phyloP scores from a whole-genome alignment of 805 yeast species.

The Candida pini region DNA sequence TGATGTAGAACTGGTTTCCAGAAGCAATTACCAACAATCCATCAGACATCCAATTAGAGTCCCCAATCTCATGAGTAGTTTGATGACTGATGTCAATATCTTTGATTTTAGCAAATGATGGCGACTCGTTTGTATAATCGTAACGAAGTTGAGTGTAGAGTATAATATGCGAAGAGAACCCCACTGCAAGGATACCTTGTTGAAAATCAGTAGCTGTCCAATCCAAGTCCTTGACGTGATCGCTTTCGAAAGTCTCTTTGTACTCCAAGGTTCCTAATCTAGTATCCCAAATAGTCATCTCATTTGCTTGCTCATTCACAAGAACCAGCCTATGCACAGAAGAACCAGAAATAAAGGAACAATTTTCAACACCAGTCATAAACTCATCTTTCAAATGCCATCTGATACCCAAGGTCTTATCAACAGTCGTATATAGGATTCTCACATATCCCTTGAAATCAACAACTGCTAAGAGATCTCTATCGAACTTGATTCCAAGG shows the following conservation, averaged over 20 bases:
- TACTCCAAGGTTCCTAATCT: conserved; percentile 63
- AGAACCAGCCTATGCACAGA: conserved; percentile 72
- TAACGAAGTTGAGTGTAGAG: conserved; percentile 79
- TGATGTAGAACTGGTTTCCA: conserved; percentile 84
- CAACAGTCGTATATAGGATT: conserved; percentile 39
- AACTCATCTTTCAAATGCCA: conserved; percentile 53
- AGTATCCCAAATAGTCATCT: conserved; percentile 76
- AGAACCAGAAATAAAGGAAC: conserved; percentile 62
- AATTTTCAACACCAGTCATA: conserved; percentile 49
- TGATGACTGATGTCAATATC: conserved; percentile 62
- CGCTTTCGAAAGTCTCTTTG: conserved; percentile 34
- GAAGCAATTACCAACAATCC: conserved; percentile 79
- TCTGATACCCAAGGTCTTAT: conserved; percentile 20
- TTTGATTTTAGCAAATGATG: conserved; percentile 73
- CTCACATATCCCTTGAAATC: conserved; percentile 44
- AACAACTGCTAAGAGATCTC: conserved; percentile 54
- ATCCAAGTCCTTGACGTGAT: conserved; percentile 62
- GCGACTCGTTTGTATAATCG: conserved; percentile 78
- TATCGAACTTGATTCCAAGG: conserved; percentile 19
- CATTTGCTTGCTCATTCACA: conserved; percentile 46
- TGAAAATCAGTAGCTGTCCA: conserved; percentile 72
- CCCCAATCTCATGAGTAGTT: conserved; percentile 82
- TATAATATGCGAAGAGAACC: conserved; percentile 58
- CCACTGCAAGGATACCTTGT: conserved; percentile 75
- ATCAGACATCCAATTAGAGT: conserved; percentile 77